Evolutionary conservation across 768 basidiomycete genomes (phyloP).

Genomic region (Boletales sp.): DNA sequence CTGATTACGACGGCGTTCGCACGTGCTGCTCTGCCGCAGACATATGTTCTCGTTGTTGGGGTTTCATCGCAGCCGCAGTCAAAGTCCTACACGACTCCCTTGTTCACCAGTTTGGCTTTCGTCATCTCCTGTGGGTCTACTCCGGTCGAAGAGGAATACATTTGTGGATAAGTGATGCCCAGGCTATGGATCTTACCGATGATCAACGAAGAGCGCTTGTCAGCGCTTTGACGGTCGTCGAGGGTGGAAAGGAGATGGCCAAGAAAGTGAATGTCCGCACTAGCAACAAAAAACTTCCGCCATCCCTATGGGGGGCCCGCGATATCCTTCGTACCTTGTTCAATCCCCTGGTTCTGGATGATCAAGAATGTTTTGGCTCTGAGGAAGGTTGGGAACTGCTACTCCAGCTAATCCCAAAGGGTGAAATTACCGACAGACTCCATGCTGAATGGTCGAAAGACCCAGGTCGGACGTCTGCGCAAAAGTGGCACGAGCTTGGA

Average conservation of each 20-base stretch:
- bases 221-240: slow-evolving; percentile 80
- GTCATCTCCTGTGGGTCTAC: slow-evolving; percentile 94
- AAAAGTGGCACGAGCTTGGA: slow-evolving; percentile 74
- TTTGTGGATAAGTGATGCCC: slow-evolving; percentile 90
- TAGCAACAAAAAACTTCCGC: slow-evolving; percentile 53
- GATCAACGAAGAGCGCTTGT: slow-evolving; percentile 86
- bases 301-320: slow-evolving; percentile 58
- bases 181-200: slow-evolving; percentile 87
- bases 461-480: slow-evolving; percentile 51
- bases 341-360: slow-evolving; percentile 60
- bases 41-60: slow-evolving; percentile 94
- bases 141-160: slow-evolving; percentile 98
- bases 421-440: slow-evolving; percentile 44
- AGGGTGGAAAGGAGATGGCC: slow-evolving; percentile 73
- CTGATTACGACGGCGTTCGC: slow-evolving; percentile 93
- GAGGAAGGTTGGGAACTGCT: slow-evolving; percentile 73
- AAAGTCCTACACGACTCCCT: slow-evolving; percentile 77
- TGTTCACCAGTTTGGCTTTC: slow-evolving; percentile 87
- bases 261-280: slow-evolving; percentile 78
- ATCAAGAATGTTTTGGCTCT: slow-evolving; percentile 80
- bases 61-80: slow-evolving; percentile 89
- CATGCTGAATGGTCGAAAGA: slow-evolving; percentile 56
- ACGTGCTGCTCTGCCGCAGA: slow-evolving; percentile 91
- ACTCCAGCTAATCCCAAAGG: slow-evolving; percentile 71
- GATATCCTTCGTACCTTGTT: slow-evolving; percentile 57